These are phyloP conservation scores for Pichia ethanolica DNA, from an alignment of 805 yeast genomes.

Conservation along the genomic window DNA sequence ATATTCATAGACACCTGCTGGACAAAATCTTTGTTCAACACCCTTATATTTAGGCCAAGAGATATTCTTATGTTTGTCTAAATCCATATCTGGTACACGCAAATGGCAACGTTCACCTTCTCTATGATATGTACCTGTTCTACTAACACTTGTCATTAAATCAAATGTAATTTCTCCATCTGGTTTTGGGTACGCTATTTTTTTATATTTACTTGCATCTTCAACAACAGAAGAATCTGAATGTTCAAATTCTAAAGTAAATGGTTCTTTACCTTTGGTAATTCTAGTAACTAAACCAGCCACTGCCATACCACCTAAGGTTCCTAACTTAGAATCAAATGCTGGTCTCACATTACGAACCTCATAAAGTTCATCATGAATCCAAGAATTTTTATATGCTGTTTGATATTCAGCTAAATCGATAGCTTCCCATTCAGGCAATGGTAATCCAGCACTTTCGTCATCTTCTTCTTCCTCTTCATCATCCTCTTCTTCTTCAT, in stretches of 20 bases:
- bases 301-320: conserved; percentile 73
- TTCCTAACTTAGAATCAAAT: conserved; percentile 67
- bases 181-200: conserved; percentile 90
- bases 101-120: conserved; percentile 91
- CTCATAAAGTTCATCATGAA: conserved; percentile 69
- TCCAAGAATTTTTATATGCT: conserved; percentile 74
- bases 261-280: conserved; percentile 74
- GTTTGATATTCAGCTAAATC: conserved; percentile 54
- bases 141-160: conserved; percentile 84
- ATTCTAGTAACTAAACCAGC: conserved; percentile 80
- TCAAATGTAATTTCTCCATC: conserved; percentile 92
- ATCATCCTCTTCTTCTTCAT: conserved; percentile 31
- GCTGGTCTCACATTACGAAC: conserved; percentile 93
- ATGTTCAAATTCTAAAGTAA: conserved; percentile 65
- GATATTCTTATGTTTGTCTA: conserved; percentile 55
- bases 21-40: conserved; percentile 87
- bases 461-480: conserved; percentile 36
- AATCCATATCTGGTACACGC: conserved; percentile 56
- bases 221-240: conserved; percentile 71
- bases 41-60: conserved; percentile 79
- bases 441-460: conserved; percentile 28
- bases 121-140: conserved; percentile 94
- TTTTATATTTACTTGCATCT: conserved; percentile 55
- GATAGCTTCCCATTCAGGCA: conserved; percentile 36
- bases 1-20: conserved; percentile 97